Conservation (phyloP, 129 eudicot genomes). For the Pseudognaphalium luteoalbum region DNA sequence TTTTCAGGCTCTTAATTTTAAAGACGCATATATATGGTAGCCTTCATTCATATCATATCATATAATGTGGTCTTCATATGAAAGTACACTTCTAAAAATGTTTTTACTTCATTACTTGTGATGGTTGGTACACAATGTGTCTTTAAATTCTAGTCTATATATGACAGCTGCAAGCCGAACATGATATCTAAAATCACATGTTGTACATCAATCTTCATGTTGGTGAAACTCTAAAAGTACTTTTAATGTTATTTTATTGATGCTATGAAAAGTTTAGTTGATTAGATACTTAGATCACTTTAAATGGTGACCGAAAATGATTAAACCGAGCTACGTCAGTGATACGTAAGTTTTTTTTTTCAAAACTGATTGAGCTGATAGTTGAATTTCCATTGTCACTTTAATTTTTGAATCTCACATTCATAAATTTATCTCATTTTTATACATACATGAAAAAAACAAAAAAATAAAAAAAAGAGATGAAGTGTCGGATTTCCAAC, state of each 20-base stretch:
- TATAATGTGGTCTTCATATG: background rate
- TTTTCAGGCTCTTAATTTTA: background rate
- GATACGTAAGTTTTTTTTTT: too few relatives aligned
- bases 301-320: too few relatives aligned
- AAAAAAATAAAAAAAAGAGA: too few relatives aligned
- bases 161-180: background rate
- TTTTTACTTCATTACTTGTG: background rate
- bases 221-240: background rate
- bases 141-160: background rate
- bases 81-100: constrained; percentile 4
- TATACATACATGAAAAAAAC: too few relatives aligned
- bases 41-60: background rate
- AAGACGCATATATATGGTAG: background rate
- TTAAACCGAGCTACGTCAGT: too few relatives aligned
- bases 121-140: background rate
- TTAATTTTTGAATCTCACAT: too few relatives aligned
- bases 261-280: background rate
- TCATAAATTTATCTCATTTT: too few relatives aligned
- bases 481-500: too few relatives aligned
- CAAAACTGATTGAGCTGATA: too few relatives aligned
- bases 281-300: too few relatives aligned
- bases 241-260: background rate
- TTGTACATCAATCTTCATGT: background rate
- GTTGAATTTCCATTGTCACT: too few relatives aligned
- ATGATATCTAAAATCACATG: constrained; percentile 4